phyloP scores from a whole-genome alignment of 345 rosid genomes.

The Ricinus communis region DNA sequence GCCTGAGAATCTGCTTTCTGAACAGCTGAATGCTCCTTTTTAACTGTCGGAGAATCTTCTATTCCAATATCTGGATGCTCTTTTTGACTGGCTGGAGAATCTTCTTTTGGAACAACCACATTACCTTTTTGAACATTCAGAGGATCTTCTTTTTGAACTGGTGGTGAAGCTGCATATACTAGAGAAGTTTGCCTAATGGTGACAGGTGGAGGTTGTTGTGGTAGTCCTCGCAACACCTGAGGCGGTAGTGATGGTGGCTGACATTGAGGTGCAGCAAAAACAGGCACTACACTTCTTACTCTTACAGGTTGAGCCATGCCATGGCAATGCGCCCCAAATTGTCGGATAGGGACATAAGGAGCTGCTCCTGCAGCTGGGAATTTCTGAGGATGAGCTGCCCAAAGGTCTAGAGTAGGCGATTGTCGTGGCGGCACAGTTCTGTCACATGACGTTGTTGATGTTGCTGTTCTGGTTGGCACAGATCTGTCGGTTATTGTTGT shows the following conservation, averaged over 20 bases:
- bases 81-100: conserved; percentile 1
- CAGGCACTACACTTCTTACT: conserved; percentile 72
- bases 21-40: conserved; percentile 18
- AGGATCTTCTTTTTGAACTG: conserved; percentile 41
- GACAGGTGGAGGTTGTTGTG: conserved; percentile 59
- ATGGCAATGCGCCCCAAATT: conserved; percentile 52
- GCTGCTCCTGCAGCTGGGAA: conserved; percentile 75
- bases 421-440: conserved; percentile 22
- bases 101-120: conserved; percentile 11
- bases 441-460: conserved; percentile 18
- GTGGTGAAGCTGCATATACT: conserved; percentile 61
- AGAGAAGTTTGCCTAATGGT: conserved; percentile 72
- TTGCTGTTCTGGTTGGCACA: conserved; percentile 4
- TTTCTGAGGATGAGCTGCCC: conserved; percentile 43
- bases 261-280: conserved; percentile 79
- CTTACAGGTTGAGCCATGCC: conserved; percentile 88
- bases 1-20: conserved; percentile 4
- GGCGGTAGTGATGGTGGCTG: conserved; percentile 46
- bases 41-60: conserved; percentile 26
- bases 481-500: conserved; percentile 30
- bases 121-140: conserved; percentile 22
- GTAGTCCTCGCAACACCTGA: conserved; percentile 38
- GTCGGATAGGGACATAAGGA: conserved; percentile 79
- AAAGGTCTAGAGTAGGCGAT: conserved; percentile 35
- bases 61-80: conserved; percentile 3